Evolutionary conservation across 2,329 filamentous ascomycete species (phyloP).

Genomic region (Ophiostoma piceae): DNA sequence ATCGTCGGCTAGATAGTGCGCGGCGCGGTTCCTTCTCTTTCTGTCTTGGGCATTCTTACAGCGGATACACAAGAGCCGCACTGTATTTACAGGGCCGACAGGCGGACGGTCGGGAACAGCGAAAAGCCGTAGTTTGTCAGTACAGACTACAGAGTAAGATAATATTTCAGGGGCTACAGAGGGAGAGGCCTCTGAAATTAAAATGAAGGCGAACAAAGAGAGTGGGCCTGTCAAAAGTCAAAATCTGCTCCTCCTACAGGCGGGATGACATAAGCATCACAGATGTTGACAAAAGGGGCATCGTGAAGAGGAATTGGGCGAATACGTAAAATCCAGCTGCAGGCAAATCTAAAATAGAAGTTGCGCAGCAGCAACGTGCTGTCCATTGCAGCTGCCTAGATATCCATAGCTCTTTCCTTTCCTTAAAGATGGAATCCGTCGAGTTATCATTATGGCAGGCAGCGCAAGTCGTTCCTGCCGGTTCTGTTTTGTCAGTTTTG

Average conservation of each 20-base stretch:
- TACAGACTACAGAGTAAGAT: neutral
- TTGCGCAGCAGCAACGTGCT: neutral
- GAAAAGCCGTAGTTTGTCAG: neutral
- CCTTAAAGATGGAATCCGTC: neutral
- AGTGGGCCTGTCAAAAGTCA: constrained; percentile 5
- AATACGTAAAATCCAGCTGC: neutral
- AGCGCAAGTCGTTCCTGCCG: neutral
- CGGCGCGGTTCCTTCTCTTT: neutral
- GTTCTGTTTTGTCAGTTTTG: neutral
- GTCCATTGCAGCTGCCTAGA: neutral
- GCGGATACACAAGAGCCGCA: neutral
- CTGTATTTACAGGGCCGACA: neutral
- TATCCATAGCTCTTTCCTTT: neutral
- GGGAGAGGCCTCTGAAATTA: neutral
- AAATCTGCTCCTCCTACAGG: neutral
- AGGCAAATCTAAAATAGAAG: neutral
- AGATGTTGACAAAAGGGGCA: constrained; percentile 7
- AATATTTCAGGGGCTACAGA: no score
- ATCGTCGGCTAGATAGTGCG: constrained; percentile 11
- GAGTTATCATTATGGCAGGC: neutral
- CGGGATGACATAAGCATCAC: neutral
- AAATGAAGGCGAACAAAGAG: neutral
- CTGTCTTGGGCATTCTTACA: neutral
- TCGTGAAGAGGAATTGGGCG: neutral
- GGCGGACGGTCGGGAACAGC: constrained; percentile 1